phyloP scores from a whole-genome alignment of 345 rosid genomes.

The Eutrema japonicum region DNA sequence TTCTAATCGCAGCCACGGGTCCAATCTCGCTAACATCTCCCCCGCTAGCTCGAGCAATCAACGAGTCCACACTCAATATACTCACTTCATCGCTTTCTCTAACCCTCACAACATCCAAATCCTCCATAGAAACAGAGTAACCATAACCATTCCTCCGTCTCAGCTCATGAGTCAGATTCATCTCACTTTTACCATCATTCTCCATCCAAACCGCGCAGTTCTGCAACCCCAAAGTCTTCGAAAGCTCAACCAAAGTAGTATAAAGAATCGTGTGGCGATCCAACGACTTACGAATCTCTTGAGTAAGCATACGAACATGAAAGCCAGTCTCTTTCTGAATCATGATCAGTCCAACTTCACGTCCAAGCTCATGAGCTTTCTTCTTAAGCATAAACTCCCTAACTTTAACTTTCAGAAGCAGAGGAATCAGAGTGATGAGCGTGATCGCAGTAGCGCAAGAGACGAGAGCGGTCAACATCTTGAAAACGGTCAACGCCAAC shows the following conservation, averaged over 20 bases:
- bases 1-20: slow-evolving; percentile 84
- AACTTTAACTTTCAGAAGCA: slow-evolving; percentile 91
- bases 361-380: slow-evolving; percentile 86
- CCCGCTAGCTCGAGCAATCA: slow-evolving; percentile 65
- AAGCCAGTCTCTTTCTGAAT: slow-evolving; percentile 81
- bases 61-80: slow-evolving; percentile 62
- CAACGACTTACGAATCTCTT: slow-evolving; percentile 88
- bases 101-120: slow-evolving; percentile 71
- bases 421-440: slow-evolving; percentile 82
- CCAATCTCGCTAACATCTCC: slow-evolving; percentile 63
- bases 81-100: slow-evolving; percentile 64
- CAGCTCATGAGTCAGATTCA: slow-evolving; percentile 78
- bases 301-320: slow-evolving; percentile 96
- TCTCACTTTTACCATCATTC: slow-evolving; percentile 56
- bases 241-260: slow-evolving; percentile 90
- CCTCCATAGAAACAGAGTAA: slow-evolving; percentile 57
- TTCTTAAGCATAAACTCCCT: slow-evolving; percentile 92
- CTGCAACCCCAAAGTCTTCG: slow-evolving; percentile 81
- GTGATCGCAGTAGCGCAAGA: slow-evolving; percentile 97
- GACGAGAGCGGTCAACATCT: slow-evolving; percentile 90
- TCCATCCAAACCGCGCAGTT: slow-evolving; percentile 99
- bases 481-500: slow-evolving; percentile 90
- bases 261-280: slow-evolving; percentile 82
- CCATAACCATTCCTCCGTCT: slow-evolving; percentile 47
- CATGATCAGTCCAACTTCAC: slow-evolving; percentile 91